Evolutionary conservation across 495 filamentous ascomycete species (phyloP), one percentile per base, ranked within the genome.

Genomic region (Penicillium nucicola): DNA sequence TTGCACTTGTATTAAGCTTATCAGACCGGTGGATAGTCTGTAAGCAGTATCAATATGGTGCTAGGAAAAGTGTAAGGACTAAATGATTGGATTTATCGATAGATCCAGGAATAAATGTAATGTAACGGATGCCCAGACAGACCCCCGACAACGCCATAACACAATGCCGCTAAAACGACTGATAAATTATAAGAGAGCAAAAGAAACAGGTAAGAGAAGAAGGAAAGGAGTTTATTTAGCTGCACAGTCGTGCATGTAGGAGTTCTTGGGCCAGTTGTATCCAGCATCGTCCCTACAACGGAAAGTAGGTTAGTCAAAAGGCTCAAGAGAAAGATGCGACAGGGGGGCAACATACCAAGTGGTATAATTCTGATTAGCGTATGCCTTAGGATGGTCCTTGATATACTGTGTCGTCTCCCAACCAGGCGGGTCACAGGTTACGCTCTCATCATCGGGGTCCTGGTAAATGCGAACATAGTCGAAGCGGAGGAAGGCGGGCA

Each of bases 381-480:
- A 90, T 4, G 83, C 76, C 38, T 76, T 70, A 4, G 75, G 70
- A 55, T 91, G 87, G 4, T 80, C 63, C 25, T 70, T 61, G 53
- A 91, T 91, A 62, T 90, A 91, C n/a, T 69, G 50, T 0, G 85
- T 88, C 11, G 86, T 90, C 54, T 80, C 76, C 59, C 83, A 90
- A 0, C 79, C 84, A 2, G 70, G 73, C 1, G 87, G 87, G 70
- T 91, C 87, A 66, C 87, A 90, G 28, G 85, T 87, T 14, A 90
- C 64, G 40, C 78, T 79, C 11, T 66, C 53, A 28, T 81, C 64
- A 42, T 78, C 77, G 13, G 78, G 72, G 48, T 85, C 78, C 61
- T 90, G 86, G 57, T 89, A 90, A 48, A 90, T 87, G 5, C 87
- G 80, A 31, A 91, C 68, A 60, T 88, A 90, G 58, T 91, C 87